A percentile compares a stretch with the other conserved stretches of the same genome.
These are phyloP conservation scores for Mycena maculata DNA, from an alignment of 768 basidiomycete genomes.

Conservation along the genomic window DNA sequence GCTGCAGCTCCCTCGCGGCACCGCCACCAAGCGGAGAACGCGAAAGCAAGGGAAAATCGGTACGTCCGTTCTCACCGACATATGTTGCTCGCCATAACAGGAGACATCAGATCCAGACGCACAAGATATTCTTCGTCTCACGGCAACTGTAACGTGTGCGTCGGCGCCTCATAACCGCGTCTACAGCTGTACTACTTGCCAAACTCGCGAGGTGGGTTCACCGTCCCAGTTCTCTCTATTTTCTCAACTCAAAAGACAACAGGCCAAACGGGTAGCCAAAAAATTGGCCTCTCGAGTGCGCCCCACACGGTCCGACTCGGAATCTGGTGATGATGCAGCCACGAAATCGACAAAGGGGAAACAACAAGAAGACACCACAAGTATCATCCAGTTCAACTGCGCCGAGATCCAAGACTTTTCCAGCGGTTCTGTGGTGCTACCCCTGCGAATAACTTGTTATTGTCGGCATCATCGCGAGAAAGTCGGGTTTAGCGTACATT, in stretches of 20 bases:
- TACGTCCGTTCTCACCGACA: slow-evolving; percentile 43
- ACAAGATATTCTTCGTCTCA: slow-evolving; percentile 78
- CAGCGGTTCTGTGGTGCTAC: slow-evolving; percentile 87
- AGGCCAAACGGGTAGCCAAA: slow-evolving; percentile 91
- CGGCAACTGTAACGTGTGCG: slow-evolving; percentile 82
- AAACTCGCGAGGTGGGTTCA: slow-evolving; percentile 78
- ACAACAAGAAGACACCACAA: slow-evolving; percentile 74
- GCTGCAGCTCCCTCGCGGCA: slow-evolving; percentile 82
- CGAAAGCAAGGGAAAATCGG: slow-evolving; percentile 89
- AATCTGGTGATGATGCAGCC: slow-evolving; percentile 65
- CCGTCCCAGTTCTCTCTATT: slow-evolving; percentile 1
- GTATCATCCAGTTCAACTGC: slow-evolving; percentile 97
- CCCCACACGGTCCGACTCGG: slow-evolving; percentile 81
- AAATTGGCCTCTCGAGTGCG: slow-evolving; percentile 88
- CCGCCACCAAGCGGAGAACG: slow-evolving; percentile 85
- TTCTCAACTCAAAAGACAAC: slow-evolving; percentile 24
- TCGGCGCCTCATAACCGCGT: slow-evolving; percentile 83
- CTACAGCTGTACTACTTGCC: slow-evolving; percentile 88
- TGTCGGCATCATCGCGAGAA: slow-evolving; percentile 99
- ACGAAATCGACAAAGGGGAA: slow-evolving; percentile 55
- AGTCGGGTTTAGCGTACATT: slow-evolving; percentile 91
- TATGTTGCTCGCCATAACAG: slow-evolving; percentile 29
- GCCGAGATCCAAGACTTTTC: slow-evolving; percentile 90
- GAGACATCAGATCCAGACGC: slow-evolving; percentile 66
- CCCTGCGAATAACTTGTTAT: slow-evolving; percentile 96